These are phyloP conservation scores for Nothopassalora personata DNA, from an alignment of 2,329 filamentous ascomycete species.

Conservation along the genomic window DNA sequence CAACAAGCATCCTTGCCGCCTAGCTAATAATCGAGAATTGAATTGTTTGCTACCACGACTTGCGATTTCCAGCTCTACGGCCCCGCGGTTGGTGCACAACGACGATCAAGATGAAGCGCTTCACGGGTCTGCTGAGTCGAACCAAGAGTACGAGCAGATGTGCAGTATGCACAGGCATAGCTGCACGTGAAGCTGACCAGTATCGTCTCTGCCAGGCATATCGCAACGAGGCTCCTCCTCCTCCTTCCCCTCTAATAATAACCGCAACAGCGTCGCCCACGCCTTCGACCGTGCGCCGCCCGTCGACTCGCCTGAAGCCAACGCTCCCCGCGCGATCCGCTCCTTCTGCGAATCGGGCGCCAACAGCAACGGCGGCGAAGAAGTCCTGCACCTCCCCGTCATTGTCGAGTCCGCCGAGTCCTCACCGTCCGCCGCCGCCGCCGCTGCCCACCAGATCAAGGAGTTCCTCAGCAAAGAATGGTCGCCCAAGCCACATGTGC, in stretches of 20 bases:
- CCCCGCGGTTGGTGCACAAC: background rate
- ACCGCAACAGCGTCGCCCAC: conserved; percentile 1
- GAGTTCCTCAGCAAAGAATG: conserved; percentile 72
- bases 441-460: conserved; percentile 74
- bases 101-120: conserved; percentile 12
- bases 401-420: conserved; percentile 96
- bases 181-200: background rate
- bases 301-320: conserved; percentile 58
- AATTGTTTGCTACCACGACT: no score
- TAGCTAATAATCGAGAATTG: background rate
- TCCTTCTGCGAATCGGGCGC: conserved; percentile 71
- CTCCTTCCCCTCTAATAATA: background rate
- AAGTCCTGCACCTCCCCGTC: conserved; percentile 83
- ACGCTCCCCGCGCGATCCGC: conserved; percentile 61
- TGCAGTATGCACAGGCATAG: background rate
- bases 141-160: conserved; percentile 12
- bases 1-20: no score
- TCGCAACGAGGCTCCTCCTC: conserved; percentile 1
- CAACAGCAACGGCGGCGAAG: conserved; percentile 61
- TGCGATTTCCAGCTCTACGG: no score
- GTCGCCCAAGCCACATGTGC: conserved; percentile 58
- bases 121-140: conserved; percentile 14
- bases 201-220: background rate
- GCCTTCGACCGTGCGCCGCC: conserved; percentile 20
- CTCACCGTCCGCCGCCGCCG: conserved; percentile 75